Evolutionary conservation across 352 stramenopile genomes (phyloP).

Genomic region (Pythium pyrilobum): DNA sequence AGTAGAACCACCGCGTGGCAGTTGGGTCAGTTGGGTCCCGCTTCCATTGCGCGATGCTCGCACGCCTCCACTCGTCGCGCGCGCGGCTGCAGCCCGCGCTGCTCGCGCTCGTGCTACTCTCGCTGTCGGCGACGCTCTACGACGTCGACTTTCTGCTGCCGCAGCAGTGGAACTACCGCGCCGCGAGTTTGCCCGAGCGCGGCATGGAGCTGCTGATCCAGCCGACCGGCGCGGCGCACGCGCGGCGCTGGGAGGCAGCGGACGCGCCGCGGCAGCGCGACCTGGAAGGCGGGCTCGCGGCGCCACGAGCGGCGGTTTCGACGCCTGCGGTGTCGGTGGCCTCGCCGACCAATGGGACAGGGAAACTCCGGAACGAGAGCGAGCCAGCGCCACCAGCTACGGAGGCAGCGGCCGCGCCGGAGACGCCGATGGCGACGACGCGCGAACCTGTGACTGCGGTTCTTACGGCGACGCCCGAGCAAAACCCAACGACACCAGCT

Average conservation of each 20-base stretch:
- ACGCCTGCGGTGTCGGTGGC: too few species aligned
- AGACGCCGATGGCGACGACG: not conserved
- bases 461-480: not conserved
- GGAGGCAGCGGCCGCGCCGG: not conserved
- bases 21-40: too few species aligned
- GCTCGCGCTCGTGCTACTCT: conserved; percentile 1
- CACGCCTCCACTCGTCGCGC: too few species aligned
- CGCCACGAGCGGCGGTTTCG: too few species aligned
- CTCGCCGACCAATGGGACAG: too few species aligned
- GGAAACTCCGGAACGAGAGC: too few species aligned
- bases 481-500: not conserved
- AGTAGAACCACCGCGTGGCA: too few species aligned
- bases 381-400: too few species aligned
- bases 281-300: not conserved
- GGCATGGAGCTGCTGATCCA: too few species aligned
- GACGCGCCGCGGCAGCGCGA: not conserved
- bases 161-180: not conserved
- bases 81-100: conserved; percentile 2
- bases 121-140: conserved; percentile 3
- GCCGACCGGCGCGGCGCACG: not conserved
- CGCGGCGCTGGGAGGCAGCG: not conserved
- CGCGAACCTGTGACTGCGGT: not conserved
- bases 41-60: too few species aligned
- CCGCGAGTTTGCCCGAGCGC: too few species aligned
- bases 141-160: not conserved